Percentiles rank a stretch among this genome's conserved stretches.
Conservation (phyloP, 495 filamentous ascomycete genomes). For the Sphaerosporella brunnea region DNA sequence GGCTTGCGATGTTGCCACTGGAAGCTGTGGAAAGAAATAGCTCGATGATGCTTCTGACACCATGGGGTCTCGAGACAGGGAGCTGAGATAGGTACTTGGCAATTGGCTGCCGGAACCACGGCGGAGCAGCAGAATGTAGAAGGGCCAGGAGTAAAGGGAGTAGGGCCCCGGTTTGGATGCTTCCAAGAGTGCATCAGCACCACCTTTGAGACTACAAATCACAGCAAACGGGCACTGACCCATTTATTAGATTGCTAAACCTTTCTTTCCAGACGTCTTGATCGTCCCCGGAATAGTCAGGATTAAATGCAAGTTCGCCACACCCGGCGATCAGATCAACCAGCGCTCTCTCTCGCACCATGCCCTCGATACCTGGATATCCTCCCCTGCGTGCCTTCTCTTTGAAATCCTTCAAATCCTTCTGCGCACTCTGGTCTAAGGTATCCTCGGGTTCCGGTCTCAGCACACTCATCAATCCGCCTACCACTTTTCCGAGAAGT, state of each 20-base stretch:
- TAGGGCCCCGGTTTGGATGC: conserved; percentile 17
- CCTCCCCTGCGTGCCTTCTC: too few relatives aligned
- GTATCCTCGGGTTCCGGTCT: not conserved
- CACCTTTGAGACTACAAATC: not conserved
- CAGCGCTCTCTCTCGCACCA: conserved; percentile 17
- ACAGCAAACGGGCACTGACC: conserved; percentile 26
- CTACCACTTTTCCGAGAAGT: conserved; percentile 9
- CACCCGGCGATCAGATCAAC: conserved; percentile 27
- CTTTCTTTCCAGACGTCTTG: conserved; percentile 20
- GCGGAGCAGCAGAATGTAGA: conserved; percentile 16
- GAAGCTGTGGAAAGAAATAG: conserved; percentile 21
- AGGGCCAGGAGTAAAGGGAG: conserved; percentile 19
- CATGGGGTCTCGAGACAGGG: conserved; percentile 17
- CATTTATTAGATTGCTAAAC: conserved; percentile 29
- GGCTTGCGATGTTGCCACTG: conserved; percentile 1
- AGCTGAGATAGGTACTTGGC: conserved; percentile 18
- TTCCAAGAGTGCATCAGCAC: conserved; percentile 5
- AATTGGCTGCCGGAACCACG: conserved; percentile 10
- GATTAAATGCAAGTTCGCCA: conserved; percentile 26
- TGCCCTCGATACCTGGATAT: conserved; percentile 6
- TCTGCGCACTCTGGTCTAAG: not conserved
- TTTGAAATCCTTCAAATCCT: not conserved
- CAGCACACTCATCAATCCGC: conserved; percentile 6
- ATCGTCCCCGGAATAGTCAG: conserved; percentile 12
- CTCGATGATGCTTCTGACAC: conserved; percentile 20